Base-by-base conservation (phyloP, 257 asterid genomes). In the Salvia rosmarinus region DNA sequence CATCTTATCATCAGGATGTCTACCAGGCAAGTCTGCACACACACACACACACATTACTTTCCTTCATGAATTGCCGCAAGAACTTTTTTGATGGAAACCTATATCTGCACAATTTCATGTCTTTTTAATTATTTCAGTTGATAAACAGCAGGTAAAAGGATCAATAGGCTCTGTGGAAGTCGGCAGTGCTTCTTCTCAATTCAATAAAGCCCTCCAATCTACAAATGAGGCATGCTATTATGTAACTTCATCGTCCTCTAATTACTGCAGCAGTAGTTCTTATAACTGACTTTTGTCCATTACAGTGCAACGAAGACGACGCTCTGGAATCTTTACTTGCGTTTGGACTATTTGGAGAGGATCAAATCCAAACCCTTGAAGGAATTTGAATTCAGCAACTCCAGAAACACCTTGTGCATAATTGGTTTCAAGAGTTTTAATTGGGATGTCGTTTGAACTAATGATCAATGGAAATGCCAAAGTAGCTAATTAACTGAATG, bases 251-350 rank as follows among this genome's bases (percentile, higher is more conserved):
- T 51, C 6, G 6, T 19, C 58, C 19, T 51, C 58, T 9, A 9
- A 51, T 19, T 51, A 50, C 25, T 50, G 12, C 12, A 19, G 25
- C 4, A 8, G 20, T 51, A 19, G 3, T 7, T 9, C n/a, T 51
- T 17, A 20, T 0, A 20, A 51, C 30, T 19, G 58, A 51, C 58
- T 19, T 51, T 3, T 20, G 56, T 5, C 21, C 7, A 20, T n/a
- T 5, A 6, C 80, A 79, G 82, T 30, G 9, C 3, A 74, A 60
- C 0, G 78, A 73, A 5, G 76, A 70, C 19, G 86, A 65, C 4
- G 75, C 68, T 47, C 71, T 79, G 73, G 82, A 70, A 42, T 73
- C 82, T 47, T 44, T 82, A 56, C 79, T 79, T 47, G 83, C 76
- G 21, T 70, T 57, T 28, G 73, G 73, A 23, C 77, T 55, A n/a